Evolutionary conservation across 306 rosid species (phyloP), one percentile per base, ranked within the genome.

Genomic region (Fragaria ananassa): DNA sequence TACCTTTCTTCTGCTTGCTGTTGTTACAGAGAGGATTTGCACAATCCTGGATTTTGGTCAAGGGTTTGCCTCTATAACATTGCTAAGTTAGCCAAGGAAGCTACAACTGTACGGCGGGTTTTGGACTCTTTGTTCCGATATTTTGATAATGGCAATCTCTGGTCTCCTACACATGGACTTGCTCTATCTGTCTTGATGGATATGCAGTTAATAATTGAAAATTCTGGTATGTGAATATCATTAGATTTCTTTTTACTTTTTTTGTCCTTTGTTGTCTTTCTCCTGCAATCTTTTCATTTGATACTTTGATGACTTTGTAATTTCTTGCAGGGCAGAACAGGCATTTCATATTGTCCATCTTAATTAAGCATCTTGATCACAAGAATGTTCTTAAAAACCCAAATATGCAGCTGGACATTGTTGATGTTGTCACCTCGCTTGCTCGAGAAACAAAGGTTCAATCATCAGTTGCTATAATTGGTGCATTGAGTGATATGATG

Each of bases 61-160:
- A 81, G 84, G 81, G 85, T 84, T 77, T 88, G 95, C 87, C 63
- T 90, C 69, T 80, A 80, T 70, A 87, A 89, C 80, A 89, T 89
- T 88, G 90, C 91, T 23, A 87, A 85, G 84, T 87, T 89, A 81
- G 91, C 94, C 74, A 89, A 87, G 86, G 94, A 89, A 79, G 94
- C 91, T 80, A 85, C 91, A 64, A 87, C 94, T 66, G 86, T 89
- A 42, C 80, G 91, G 50, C 86, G 91, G 62, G 94, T 89, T 34
- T 72, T 87, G 74, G 94, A 89, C 11, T 87, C 88, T 74, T 79
- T 87, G 82, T 89, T 89, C 76, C 88, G 91, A 82, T 85, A 87
- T 77, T 89, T 89, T 80, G 91, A 89, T 77, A 81, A 57, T 74
- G 74, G 78, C 74, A 77, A 84, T 79, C 86, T 89, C 53, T 89